phyloP scores from a whole-genome alignment of 2,329 filamentous ascomycete species.

The Pseudopithomyces chartarum region DNA sequence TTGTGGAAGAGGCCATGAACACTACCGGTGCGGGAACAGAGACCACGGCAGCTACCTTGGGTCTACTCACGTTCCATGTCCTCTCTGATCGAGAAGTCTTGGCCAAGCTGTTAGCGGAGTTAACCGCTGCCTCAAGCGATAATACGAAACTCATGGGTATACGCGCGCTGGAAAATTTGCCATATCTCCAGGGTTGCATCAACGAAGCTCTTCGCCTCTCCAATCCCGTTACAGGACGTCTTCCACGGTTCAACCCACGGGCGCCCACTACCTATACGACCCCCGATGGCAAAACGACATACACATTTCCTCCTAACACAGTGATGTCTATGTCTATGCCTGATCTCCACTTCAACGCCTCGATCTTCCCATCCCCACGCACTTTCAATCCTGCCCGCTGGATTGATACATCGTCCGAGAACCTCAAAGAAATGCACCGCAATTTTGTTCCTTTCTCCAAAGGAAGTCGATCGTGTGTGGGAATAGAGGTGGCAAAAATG shows the following conservation, averaged over 20 bases:
- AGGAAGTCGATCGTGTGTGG: constrained; percentile 1
- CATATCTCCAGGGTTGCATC: constrained; percentile 2
- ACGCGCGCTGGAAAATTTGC: background rate
- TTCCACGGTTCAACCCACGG: background rate
- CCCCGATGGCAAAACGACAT: background rate
- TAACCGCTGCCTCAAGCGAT: background rate
- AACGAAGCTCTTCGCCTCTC: constrained; percentile 3
- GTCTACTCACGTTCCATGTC: background rate
- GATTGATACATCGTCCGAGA: background rate
- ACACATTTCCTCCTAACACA: constrained; percentile 1
- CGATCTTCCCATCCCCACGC: background rate
- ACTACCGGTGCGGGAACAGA: background rate
- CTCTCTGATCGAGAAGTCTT: background rate
- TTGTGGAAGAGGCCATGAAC: background rate
- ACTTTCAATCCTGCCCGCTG: constrained; percentile 1
- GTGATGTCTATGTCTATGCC: constrained; percentile 2
- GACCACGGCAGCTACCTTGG: background rate
- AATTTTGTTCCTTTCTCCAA: constrained; percentile 4
- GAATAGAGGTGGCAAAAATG: constrained; percentile 4
- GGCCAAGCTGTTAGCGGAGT: background rate
- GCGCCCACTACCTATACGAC: background rate
- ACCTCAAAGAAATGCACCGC: constrained; percentile 3
- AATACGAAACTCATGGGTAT: background rate
- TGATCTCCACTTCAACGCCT: background rate
- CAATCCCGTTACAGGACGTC: background rate